phyloP scores from a whole-genome alignment of 768 basidiomycete genomes.

The Suillus brevipes region DNA sequence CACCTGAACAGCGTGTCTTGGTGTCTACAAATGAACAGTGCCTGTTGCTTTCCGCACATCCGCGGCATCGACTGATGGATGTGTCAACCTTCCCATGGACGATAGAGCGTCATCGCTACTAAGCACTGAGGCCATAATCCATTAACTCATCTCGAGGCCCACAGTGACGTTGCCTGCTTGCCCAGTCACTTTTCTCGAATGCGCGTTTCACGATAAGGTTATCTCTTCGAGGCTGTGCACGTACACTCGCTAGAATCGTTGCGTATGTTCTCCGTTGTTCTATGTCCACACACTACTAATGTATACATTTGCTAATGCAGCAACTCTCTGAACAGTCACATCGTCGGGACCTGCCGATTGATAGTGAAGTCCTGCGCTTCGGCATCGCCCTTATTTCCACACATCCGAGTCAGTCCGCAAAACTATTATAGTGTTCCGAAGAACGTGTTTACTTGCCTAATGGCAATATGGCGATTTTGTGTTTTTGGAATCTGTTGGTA shows the following conservation, averaged over 20 bases:
- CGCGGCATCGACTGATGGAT: constrained; percentile 27
- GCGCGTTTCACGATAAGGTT: constrained; percentile 26
- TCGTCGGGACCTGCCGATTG: constrained; percentile 15
- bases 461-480: constrained; percentile 7
- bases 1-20: neutral
- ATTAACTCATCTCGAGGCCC: neutral
- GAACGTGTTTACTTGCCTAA: constrained; percentile 6
- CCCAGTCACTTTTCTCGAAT: constrained; percentile 24
- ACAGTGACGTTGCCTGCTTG: constrained; percentile 24
- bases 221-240: constrained; percentile 22
- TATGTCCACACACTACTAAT: constrained; percentile 6
- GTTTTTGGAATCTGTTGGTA: constrained; percentile 14
- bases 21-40: constrained; percentile 8
- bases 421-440: constrained; percentile 9
- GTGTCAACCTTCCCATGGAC: constrained; percentile 27
- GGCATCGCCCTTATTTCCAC: constrained; percentile 15
- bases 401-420: constrained; percentile 16
- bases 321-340: neutral
- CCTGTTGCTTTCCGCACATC: constrained; percentile 27
- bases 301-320: constrained; percentile 1
- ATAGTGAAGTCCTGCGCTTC: constrained; percentile 7
- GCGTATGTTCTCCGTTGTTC: constrained; percentile 7
- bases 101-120: constrained; percentile 13
- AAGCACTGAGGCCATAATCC: neutral
- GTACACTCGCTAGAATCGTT: constrained; percentile 1